Evolutionary conservation across 345 rosid genomes (phyloP), one percentile per base, ranked within the genome.

Genomic region (Citrus glauca): DNA sequence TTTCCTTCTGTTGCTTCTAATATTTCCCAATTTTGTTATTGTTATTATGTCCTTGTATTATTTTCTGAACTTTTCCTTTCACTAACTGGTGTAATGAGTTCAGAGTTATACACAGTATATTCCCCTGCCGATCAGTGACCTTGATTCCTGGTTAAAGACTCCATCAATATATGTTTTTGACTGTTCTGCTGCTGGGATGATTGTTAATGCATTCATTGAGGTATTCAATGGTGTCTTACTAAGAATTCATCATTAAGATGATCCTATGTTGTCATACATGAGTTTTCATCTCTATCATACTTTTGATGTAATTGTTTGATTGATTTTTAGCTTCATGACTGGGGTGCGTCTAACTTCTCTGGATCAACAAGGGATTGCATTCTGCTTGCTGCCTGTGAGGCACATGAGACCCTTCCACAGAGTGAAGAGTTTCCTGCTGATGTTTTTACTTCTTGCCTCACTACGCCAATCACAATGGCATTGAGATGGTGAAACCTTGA

Each of bases 101-200:
- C 90, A 97, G 99, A 94, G 91, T 83, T 94, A 94, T 86, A 97
- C 99, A 22, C 98, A 94, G 82, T 97, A 97, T 82, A 97, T 97
- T 73, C 98, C 98, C 27, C 89, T 97, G 93, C 92, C 88, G 38
- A 89, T 97, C 78, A 88, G 85, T 81, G 98, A 97, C 81, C 98
- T 97, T 71, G 98, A 97, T 93, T 91, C 97, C 77, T 97, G 98
- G 99, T 85, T 97, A 89, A 91, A 86, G 85, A 90, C 99, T 25
- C 99, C 99, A 22, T 97, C 99, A 22, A 94, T 94, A 68, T 97
- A 94, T 73, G 99, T 97, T 75, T 91, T 97, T 82, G 99, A 97
- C 85, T 97, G 99, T 87, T 97, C 99, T 86, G 98, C 98, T 78
- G 98, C 98, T 85, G 98, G 98, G 81, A 84, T 91, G 91, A 91